Conservation (phyloP, 495 filamentous ascomycete species). For the Aspergillus egyptiacus region DNA sequence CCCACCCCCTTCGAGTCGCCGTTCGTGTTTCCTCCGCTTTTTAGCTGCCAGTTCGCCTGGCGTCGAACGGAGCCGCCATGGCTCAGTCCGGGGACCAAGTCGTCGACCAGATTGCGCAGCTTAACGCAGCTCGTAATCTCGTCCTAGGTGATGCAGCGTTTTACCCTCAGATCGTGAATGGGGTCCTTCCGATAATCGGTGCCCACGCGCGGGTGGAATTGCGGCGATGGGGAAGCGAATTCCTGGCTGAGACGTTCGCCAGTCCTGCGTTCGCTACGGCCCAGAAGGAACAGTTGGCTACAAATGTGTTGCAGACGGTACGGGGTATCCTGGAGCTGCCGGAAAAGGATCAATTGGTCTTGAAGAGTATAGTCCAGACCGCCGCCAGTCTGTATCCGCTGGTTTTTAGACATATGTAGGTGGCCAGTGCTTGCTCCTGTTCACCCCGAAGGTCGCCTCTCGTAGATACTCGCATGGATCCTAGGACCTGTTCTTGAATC, state of each 20-base stretch:
- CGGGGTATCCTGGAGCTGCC: slow-evolving; percentile 64
- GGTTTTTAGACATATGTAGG: slow-evolving; percentile 89
- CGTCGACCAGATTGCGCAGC: slow-evolving; percentile 70
- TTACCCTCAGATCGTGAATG: slow-evolving; percentile 85
- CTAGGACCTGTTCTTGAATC: not conserved
- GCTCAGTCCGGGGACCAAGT: slow-evolving; percentile 49
- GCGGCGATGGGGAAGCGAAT: slow-evolving; percentile 92
- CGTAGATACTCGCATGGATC: slow-evolving; percentile 14
- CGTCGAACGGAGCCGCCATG: slow-evolving; percentile 28
- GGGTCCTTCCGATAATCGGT: slow-evolving; percentile 82
- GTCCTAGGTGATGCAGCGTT: slow-evolving; percentile 75
- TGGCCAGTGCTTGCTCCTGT: slow-evolving; percentile 25
- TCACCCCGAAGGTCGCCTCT: slow-evolving; percentile 7
- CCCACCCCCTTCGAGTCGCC: no score
- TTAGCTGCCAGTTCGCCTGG: slow-evolving; percentile 3
- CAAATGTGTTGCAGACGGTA: slow-evolving; percentile 67
- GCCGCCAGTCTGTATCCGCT: slow-evolving; percentile 87
- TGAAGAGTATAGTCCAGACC: slow-evolving; percentile 78
- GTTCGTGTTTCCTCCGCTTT: not conserved
- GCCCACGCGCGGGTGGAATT: slow-evolving; percentile 67
- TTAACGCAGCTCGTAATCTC: slow-evolving; percentile 79
- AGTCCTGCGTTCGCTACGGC: slow-evolving; percentile 65
- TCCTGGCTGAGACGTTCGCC: slow-evolving; percentile 92
- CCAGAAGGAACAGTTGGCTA: slow-evolving; percentile 70
- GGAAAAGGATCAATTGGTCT: slow-evolving; percentile 63